phyloP scores from a whole-genome alignment of 2,329 filamentous ascomycete species.

The Aureobasidium sp. region DNA sequence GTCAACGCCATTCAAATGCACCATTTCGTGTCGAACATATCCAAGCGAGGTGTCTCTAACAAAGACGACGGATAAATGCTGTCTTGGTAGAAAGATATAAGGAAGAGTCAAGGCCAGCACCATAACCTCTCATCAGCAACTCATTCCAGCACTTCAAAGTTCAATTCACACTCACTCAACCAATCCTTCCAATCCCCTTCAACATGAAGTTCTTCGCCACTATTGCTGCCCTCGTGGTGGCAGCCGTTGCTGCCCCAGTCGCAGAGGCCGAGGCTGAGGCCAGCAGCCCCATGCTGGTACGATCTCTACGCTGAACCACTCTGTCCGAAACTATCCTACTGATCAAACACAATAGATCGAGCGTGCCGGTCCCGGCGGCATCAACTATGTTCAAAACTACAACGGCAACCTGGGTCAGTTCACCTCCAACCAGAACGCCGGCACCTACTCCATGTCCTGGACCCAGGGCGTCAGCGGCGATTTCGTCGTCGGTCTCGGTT shows the following conservation, averaged over 20 bases:
- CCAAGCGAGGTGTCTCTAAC: too few species aligned
- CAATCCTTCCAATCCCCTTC: background rate
- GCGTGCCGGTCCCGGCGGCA: background rate
- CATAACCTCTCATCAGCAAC: background rate
- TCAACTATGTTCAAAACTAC: background rate
- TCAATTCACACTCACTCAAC: background rate
- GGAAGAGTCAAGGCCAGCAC: background rate
- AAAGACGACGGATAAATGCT: background rate
- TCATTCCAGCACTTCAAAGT: background rate
- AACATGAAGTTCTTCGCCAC: background rate
- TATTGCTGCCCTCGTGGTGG: background rate
- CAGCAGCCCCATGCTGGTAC: background rate
- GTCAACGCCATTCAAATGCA: background rate
- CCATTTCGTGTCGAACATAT: background rate
- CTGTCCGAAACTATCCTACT: background rate
- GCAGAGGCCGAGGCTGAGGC: background rate
- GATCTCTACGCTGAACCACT: background rate
- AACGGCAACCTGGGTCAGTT: background rate
- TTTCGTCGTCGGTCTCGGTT: slow-evolving; percentile 19
- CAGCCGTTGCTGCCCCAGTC: background rate
- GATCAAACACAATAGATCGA: background rate
- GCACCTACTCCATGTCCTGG: slow-evolving; percentile 19
- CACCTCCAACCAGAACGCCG: slow-evolving; percentile 14
- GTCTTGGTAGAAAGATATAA: background rate
- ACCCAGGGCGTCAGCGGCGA: slow-evolving; percentile 9